Conservation (phyloP, 1,284 basidiomycete genomes). For the Cystobasidiaceae sp. region DNA sequence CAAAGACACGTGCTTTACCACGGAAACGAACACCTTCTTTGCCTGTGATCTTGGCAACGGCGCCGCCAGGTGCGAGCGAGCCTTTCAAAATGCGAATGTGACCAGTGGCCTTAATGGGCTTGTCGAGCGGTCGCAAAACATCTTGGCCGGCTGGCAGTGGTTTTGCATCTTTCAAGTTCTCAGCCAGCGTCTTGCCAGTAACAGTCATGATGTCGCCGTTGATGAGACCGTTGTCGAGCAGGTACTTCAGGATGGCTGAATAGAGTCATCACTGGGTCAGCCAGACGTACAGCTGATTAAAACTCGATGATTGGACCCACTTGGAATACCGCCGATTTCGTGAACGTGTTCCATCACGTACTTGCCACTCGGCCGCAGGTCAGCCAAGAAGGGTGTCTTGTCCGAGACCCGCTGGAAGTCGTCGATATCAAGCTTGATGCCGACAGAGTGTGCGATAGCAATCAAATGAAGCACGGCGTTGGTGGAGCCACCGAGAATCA, state of each 20-base stretch:
- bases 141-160: slow-evolving; percentile 69
- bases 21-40: slow-evolving; percentile 88
- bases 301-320: slow-evolving; percentile 51
- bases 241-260: slow-evolving; percentile 71
- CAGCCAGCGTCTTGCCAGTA: slow-evolving; percentile 76
- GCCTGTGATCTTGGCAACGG: slow-evolving; percentile 93
- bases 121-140: slow-evolving; percentile 73
- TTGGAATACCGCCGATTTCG: slow-evolving; percentile 81
- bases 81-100: slow-evolving; percentile 85
- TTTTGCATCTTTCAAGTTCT: slow-evolving; percentile 77
- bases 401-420: slow-evolving; percentile 83
- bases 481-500: slow-evolving; percentile 90
- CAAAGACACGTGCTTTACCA: slow-evolving; percentile 76
- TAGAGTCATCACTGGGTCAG: slow-evolving; percentile 12
- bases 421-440: slow-evolving; percentile 72
- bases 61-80: slow-evolving; percentile 84
- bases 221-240: slow-evolving; percentile 73
- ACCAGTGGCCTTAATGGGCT: slow-evolving; percentile 81
- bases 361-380: slow-evolving; percentile 84
- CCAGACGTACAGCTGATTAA: background rate
- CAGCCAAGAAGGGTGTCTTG: slow-evolving; percentile 76
- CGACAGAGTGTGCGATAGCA: slow-evolving; percentile 81
- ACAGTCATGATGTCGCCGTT: slow-evolving; percentile 82
- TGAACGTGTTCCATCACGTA: slow-evolving; percentile 87
- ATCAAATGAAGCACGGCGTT: slow-evolving; percentile 88